Conservation (phyloP, 352 stramenopile genomes). For the Phytophthora uliginosa region DNA sequence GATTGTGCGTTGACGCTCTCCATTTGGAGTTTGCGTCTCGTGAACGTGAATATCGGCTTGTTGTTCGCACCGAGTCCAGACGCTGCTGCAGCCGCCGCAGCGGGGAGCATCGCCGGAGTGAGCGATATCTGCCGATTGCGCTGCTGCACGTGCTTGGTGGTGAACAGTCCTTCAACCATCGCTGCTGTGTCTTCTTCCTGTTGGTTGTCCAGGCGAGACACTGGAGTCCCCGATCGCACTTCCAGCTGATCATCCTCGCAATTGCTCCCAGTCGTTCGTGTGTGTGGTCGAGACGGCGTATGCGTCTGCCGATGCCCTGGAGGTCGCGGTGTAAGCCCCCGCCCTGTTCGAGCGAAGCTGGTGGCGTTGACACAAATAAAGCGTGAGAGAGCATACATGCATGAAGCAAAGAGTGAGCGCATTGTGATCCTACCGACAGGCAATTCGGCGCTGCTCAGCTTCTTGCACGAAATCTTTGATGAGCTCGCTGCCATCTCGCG, state of each 20-base stretch:
- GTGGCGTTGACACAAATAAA: not conserved
- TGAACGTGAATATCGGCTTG: constrained; percentile 39
- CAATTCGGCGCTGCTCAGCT: constrained; percentile 45
- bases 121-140: constrained; percentile 43
- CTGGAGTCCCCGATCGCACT: constrained; percentile 8
- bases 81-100: constrained; percentile 27
- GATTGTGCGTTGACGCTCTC: constrained; percentile 8
- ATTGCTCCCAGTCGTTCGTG: not conserved
- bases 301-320: constrained; percentile 16
- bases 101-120: constrained; percentile 22
- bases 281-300: constrained; percentile 5
- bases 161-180: constrained; percentile 37
- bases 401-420: not conserved
- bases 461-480: constrained; percentile 68
- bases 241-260: constrained; percentile 18
- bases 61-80: constrained; percentile 26
- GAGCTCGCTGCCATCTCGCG: constrained; percentile 38
- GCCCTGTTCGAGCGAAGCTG: constrained; percentile 31
- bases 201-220: constrained; percentile 13
- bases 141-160: constrained; percentile 32
- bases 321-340: constrained; percentile 27
- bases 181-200: constrained; percentile 17
- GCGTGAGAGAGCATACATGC: not conserved
- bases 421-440: constrained; percentile 38
- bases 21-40: constrained; percentile 36